Evolutionary conservation across 1,284 basidiomycete genomes (phyloP), one percentile per base, ranked within the genome.

Genomic region (Melampsora americana): DNA sequence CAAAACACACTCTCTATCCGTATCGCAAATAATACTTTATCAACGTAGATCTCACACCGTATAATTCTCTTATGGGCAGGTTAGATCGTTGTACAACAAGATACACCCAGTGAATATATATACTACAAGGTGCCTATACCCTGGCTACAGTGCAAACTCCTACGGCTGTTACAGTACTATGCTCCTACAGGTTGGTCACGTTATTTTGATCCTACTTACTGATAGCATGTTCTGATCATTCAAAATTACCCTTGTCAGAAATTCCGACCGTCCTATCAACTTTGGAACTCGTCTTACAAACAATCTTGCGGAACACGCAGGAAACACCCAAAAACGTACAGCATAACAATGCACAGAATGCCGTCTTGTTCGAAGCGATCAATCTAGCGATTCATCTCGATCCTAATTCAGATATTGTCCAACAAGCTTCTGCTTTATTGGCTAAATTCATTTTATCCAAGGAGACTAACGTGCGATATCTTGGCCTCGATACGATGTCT

Each of bases 101-200:
- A 98, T 80, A 95, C 91, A 80, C 86, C 90, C 2, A 86, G 90
- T 48, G 90, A 93, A 73, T 98, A 99, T 82, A 87, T 95, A 39
- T 99, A 99, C 83, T 99, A 99, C 85, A 93, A 93, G 83, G 92
- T 98, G 2, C 96, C 96, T 26, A 92, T 93, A 46, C 95, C 95
- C 0, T 99, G 95, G 96, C 86, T 99, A 39, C 95, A 99, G 85
- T 92, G 98, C 79, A 98, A 98, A 84, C 87, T 99, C 5, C 86
- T 99, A 18, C 90, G 94, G 20, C 84, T 99, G 39, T 84, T 99
- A 62, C 96, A 99, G 83, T 96, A 96, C 83, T 99, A 98, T 82
- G 90, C 95, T 6, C 92, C 94, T 2, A 90, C 93, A 79, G 92
- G 93, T 93, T 78, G 77, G 86, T 46, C 65, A 82, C n/a, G n/a